phyloP scores from a whole-genome alignment of 73 alveolate genomes.

The Blepharisma stoltei region DNA sequence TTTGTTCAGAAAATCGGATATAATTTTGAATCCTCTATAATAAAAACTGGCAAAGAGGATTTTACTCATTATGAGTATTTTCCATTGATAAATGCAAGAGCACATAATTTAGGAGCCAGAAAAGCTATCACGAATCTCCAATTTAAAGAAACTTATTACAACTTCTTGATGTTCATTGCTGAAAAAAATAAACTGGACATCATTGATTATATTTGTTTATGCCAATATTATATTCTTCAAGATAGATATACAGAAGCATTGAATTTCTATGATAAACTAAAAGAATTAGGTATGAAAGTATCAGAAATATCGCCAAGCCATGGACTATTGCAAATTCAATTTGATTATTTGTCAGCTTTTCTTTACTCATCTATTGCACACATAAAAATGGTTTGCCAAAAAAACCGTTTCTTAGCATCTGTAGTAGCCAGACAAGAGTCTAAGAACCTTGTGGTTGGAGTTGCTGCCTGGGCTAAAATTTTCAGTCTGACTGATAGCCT shows the following conservation, averaged over 20 bases:
- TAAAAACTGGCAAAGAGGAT: constrained; percentile 28
- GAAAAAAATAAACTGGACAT: constrained; percentile 28
- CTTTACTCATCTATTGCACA: constrained; percentile 72
- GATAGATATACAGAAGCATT: constrained; percentile 54
- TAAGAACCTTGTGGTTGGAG: no score
- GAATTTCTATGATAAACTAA: constrained; percentile 23
- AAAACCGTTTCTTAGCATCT: no score
- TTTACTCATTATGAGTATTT: constrained; percentile 70
- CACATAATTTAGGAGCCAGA: constrained; percentile 70
- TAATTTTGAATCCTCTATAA: constrained; percentile 30
- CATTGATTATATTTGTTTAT: constrained; percentile 38
- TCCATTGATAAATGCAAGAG: constrained; percentile 91
- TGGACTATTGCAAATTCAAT: constrained; percentile 42
- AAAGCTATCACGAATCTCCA: constrained; percentile 36
- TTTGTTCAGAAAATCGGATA: constrained; percentile 25
- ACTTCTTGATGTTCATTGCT: constrained; percentile 35
- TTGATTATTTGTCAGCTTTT: constrained; percentile 69
- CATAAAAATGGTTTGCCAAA: no score
- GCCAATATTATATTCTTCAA: constrained; percentile 38
- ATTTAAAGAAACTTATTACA: constrained; percentile 35
- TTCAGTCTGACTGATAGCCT: no score
- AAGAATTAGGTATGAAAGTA: neutral
- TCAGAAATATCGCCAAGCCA: neutral
- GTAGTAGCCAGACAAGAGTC: no score
- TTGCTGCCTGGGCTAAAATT: no score